Conservation (phyloP, 2,329 filamentous ascomycete species). For the Colletotrichum lindemuthianum region DNA sequence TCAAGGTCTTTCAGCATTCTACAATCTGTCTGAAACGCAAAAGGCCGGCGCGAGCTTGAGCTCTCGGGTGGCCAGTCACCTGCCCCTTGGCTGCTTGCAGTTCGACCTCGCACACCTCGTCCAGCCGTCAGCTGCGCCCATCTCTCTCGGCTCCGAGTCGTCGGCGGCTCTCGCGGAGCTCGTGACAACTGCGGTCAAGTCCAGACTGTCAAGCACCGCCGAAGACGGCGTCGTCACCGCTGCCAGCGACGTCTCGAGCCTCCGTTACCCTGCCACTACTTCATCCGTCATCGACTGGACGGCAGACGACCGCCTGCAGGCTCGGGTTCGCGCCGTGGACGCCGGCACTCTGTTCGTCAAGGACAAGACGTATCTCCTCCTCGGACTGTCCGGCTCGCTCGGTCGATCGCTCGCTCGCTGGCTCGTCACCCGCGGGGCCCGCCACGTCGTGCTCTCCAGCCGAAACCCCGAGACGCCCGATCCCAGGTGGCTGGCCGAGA, state of each 20-base stretch:
- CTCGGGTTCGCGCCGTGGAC: constrained; percentile 16
- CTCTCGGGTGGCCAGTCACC: neutral
- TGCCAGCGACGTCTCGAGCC: neutral
- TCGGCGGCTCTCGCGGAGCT: neutral
- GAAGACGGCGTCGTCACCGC: neutral
- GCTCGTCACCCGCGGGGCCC: constrained; percentile 48
- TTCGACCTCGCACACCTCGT: neutral
- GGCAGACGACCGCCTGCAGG: neutral
- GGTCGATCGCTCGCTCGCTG: constrained; percentile 48
- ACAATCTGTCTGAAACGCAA: neutral
- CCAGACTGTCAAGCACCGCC: neutral
- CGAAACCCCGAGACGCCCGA: constrained; percentile 43
- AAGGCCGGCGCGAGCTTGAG: neutral
- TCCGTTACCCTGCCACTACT: too few relatives aligned
- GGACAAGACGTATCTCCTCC: constrained; percentile 45
- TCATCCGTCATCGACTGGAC: constrained; percentile 11
- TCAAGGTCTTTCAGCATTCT: neutral
- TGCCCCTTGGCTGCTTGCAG: neutral
- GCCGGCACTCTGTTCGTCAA: constrained; percentile 29
- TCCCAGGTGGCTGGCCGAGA: constrained; percentile 16
- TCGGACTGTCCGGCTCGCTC: constrained; percentile 43
- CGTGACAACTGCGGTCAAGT: neutral
- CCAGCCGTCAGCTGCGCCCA: neutral
- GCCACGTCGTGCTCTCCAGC: constrained; percentile 47
- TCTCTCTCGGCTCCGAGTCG: neutral